Percentiles rank a stretch among this genome's conserved stretches.
phyloP scores from a whole-genome alignment of 345 rosid species.

The Eucalyptus cloeziana region DNA sequence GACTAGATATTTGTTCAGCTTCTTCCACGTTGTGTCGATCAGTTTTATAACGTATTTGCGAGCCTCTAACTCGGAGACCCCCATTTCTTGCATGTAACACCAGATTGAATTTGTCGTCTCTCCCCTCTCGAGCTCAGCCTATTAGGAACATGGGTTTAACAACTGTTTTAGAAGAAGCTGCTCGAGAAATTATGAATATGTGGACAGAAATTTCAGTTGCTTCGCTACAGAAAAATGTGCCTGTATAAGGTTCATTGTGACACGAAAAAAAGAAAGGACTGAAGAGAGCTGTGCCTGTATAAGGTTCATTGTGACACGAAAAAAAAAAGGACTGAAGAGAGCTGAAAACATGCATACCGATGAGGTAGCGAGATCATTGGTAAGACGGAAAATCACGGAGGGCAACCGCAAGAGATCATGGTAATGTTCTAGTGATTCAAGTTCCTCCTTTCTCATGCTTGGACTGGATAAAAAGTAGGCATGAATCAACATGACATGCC shows the following conservation, averaged over 20 bases:
- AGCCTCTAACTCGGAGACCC: constrained; percentile 8
- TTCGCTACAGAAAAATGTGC: background rate
- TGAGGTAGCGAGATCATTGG: constrained; percentile 31
- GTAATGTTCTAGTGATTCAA: constrained; percentile 2
- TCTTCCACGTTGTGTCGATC: too few species aligned
- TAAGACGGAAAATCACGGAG: constrained; percentile 16
- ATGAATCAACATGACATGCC: constrained; percentile 1
- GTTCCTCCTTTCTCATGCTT: background rate
- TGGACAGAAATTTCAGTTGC: too few species aligned
- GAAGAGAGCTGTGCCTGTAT: too few species aligned
- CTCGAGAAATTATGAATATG: background rate
- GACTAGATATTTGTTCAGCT: too few species aligned
- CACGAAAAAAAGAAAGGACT: too few species aligned
- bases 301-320: too few species aligned
- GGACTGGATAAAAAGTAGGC: constrained; percentile 1
- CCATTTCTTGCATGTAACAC: constrained; percentile 18
- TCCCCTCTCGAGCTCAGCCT: constrained; percentile 6
- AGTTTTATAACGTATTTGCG: background rate
- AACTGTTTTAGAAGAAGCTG: too few species aligned
- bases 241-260: too few species aligned
- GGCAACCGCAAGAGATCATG: constrained; percentile 14
- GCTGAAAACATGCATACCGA: background rate
- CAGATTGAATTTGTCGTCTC: constrained; percentile 6
- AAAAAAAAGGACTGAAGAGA: background rate
- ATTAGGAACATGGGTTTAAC: background rate